Conservation (phyloP, 169 alveolate species). For the Plasmodium relictum region DNA sequence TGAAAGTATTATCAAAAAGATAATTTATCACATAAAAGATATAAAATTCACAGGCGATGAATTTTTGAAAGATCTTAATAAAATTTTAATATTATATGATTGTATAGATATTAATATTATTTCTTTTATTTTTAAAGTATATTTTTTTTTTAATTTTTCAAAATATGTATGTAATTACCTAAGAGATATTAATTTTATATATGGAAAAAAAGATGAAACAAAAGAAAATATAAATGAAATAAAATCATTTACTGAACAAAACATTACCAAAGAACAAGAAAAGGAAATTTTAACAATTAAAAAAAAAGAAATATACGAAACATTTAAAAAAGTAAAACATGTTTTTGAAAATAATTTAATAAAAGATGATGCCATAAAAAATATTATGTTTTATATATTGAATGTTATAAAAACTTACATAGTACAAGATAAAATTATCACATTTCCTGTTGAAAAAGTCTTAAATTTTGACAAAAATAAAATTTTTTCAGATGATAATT, state of each 20-base stretch:
- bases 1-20: constrained; percentile 37
- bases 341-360: constrained; percentile 62
- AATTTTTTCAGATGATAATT: constrained; percentile 53
- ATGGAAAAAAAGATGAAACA: constrained; percentile 8
- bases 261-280: constrained; percentile 23
- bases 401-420: constrained; percentile 61
- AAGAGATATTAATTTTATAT: constrained; percentile 33
- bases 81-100: constrained; percentile 24
- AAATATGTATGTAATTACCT: constrained; percentile 54
- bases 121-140: constrained; percentile 45
- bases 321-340: constrained; percentile 60
- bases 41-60: constrained; percentile 19
- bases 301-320: constrained; percentile 72
- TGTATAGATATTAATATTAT: constrained; percentile 42
- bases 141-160: constrained; percentile 50
- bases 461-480: constrained; percentile 51
- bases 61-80: constrained; percentile 23
- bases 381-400: constrained; percentile 71
- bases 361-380: constrained; percentile 57
- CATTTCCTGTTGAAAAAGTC: constrained; percentile 66
- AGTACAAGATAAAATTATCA: constrained; percentile 53
- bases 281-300: constrained; percentile 37
- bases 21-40: constrained; percentile 29
- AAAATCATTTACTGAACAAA: not conserved
- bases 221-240: not conserved